Base-by-base conservation (phyloP, 805 yeast species). In the Clavispora carvajalis region DNA sequence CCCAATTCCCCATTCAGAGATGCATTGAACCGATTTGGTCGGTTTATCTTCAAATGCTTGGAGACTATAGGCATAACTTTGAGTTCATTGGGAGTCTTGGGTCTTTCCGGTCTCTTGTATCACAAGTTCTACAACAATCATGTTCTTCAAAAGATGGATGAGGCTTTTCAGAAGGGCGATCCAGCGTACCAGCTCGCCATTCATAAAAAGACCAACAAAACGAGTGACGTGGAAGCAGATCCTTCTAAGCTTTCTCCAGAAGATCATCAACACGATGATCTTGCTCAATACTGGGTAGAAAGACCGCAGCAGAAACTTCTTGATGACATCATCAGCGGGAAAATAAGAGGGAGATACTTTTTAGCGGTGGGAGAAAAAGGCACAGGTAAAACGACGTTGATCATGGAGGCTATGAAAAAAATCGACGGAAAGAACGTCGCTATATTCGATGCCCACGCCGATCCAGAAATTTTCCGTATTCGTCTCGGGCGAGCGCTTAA, bases 311-410 rank as follows among this genome's bases (percentile, higher is more conserved):
- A 85, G 51, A 52, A 65, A 19, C 54, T 79, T 7, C 56, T 85
- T 23, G 86, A 86, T 59, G 78, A 75, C 26, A 78, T 85, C 22
- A 70, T 86, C 3, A 56, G 72, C 7, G 95, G 95, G 1, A 60
- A 71, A n/a, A 63, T 75, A 2, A 61, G 60, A 5, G 95, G 95
- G 0, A 59, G 91, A 13, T 86, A 85, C 60, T 82, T 77, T 53
- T 62, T 86, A 36, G 55, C 86, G 9, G 74, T 86, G 30, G 95
- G 95, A 22, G 95, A 85, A 57, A 85, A 86, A 56, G 95, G 95
- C 1, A 85, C 93, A 0, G 95, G 95, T 2, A 85, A 85, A 55
- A 80, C 89, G 1, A 80, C 91, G 1, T 72, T 87, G 67, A 69
- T 86, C 12, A 60, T 83, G 51, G 88, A 85, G 48, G 74, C 88